A percentile compares a stretch with the other conserved stretches of the same genome.
Evolutionary conservation across 2,329 filamentous ascomycete species (phyloP).

Genomic region (Lachnellula occidentalis): DNA sequence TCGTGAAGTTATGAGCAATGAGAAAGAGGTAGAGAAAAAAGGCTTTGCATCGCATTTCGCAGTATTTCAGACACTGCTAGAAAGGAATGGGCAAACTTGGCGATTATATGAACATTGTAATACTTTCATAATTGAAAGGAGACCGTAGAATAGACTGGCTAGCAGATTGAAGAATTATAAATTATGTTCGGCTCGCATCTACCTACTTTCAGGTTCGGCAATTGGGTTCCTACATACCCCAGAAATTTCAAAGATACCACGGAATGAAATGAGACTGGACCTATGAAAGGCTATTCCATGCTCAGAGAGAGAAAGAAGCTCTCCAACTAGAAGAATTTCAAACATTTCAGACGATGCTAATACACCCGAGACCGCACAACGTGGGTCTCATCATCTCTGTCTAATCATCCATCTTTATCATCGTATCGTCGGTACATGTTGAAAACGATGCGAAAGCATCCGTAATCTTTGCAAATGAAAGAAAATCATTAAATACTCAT

Average conservation of each 20-base stretch:
- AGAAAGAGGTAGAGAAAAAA: neutral
- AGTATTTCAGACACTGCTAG: neutral
- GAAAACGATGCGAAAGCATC: neutral
- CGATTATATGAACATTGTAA: too few relatives aligned
- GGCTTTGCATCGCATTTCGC: neutral
- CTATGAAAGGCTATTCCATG: too few relatives aligned
- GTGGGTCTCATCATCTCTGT: neutral
- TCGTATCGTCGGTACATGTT: neutral
- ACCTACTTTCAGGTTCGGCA: too few relatives aligned
- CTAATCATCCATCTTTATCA: neutral
- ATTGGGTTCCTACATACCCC: too few relatives aligned
- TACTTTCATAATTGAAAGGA: too few relatives aligned
- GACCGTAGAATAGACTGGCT: too few relatives aligned
- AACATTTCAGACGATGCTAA: too few relatives aligned
- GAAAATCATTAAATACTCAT: neutral
- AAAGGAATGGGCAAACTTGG: too few relatives aligned
- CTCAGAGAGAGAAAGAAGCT: neutral
- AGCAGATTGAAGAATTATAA: too few relatives aligned
- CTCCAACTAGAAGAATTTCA: neutral
- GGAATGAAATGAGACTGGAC: too few relatives aligned
- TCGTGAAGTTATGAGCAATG: neutral
- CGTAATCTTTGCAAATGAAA: neutral
- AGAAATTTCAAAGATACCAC: too few relatives aligned
- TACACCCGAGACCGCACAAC: neutral
- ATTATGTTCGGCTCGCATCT: too few relatives aligned